Evolutionary conservation across 2,329 filamentous ascomycete species (phyloP).

Genomic region (Periconia sp.): DNA sequence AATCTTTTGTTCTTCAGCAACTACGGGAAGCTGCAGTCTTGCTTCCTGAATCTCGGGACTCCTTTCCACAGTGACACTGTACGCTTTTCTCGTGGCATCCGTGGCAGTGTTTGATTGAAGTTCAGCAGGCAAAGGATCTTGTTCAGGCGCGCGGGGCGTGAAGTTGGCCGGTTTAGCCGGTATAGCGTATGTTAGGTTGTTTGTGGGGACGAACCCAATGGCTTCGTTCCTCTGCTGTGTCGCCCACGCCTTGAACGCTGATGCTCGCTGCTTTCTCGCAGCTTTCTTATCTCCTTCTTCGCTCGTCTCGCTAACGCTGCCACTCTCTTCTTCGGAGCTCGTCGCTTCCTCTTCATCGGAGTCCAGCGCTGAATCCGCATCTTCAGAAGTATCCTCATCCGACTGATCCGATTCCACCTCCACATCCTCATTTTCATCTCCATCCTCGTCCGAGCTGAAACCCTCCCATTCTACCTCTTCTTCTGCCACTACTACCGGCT

Average conservation of each 20-base stretch:
- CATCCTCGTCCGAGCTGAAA: slow-evolving; percentile 54
- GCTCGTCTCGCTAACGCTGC: slow-evolving; percentile 32
- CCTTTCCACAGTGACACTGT: slow-evolving; percentile 71
- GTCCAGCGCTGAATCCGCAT: not conserved
- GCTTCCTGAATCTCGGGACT: slow-evolving; percentile 73
- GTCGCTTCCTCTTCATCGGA: slow-evolving; percentile 33
- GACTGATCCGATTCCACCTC: slow-evolving; percentile 10
- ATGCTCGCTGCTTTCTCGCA: slow-evolving; percentile 51
- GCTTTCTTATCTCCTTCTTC: slow-evolving; percentile 41
- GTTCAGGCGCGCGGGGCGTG: slow-evolving; percentile 65
- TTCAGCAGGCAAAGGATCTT: slow-evolving; percentile 70
- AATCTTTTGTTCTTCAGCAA: slow-evolving; percentile 93
- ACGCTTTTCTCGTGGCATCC: slow-evolving; percentile 69
- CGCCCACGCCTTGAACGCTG: slow-evolving; percentile 93
- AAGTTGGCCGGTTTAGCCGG: slow-evolving; percentile 62
- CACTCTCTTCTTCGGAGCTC: slow-evolving; percentile 39
- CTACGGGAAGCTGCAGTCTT: slow-evolving; percentile 80
- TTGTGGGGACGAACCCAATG: slow-evolving; percentile 65
- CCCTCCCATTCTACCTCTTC: slow-evolving; percentile 63
- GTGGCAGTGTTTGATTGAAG: slow-evolving; percentile 59
- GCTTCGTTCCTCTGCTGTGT: slow-evolving; percentile 82
- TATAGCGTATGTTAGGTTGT: slow-evolving; percentile 34
- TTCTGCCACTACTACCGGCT: slow-evolving; percentile 29
- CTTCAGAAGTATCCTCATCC: slow-evolving; percentile 7
- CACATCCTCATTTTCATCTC: slow-evolving; percentile 5